A percentile compares a stretch with the other conserved stretches of the same genome.
Conservation (phyloP, 208 protist genomes). For the Trypanosoma mega region DNA sequence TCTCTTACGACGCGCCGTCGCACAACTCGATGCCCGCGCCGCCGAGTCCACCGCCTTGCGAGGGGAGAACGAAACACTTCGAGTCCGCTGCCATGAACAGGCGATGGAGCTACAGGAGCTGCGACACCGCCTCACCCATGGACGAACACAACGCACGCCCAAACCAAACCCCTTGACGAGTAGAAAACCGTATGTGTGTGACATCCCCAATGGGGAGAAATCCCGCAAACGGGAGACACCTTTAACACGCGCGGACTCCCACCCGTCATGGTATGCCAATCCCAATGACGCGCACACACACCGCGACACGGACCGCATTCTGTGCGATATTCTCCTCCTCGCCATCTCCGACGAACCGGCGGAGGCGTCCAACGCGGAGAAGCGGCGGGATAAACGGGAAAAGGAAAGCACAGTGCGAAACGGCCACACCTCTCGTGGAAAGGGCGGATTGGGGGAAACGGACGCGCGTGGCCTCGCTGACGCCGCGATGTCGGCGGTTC, state of each 20-base stretch:
- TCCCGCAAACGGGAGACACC: no score
- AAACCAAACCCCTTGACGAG: no score
- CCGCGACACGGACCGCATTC: slow-evolving; percentile 9
- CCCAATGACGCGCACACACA: no score
- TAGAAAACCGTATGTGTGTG: background rate
- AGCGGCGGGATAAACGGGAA: background rate
- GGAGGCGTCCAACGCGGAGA: background rate
- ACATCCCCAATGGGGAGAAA: background rate
- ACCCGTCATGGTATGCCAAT: no score
- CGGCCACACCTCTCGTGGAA: background rate
- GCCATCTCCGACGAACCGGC: background rate
- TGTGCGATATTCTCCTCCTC: slow-evolving; percentile 6
- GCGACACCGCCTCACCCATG: background rate
- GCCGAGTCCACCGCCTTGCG: background rate
- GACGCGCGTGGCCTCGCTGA: background rate
- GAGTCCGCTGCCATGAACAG: background rate
- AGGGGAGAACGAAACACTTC: background rate
- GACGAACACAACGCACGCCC: no score
- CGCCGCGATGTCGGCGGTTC: slow-evolving; percentile 4
- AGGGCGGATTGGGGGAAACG: no score
- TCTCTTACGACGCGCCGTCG: slow-evolving; percentile 17
- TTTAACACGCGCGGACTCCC: no score
- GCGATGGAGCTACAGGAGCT: background rate
- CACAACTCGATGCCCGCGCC: slow-evolving; percentile 12
- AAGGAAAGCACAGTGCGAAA: background rate